Evolutionary conservation across 2,329 filamentous ascomycete genomes (phyloP).

Genomic region (Clonostachys sp.): DNA sequence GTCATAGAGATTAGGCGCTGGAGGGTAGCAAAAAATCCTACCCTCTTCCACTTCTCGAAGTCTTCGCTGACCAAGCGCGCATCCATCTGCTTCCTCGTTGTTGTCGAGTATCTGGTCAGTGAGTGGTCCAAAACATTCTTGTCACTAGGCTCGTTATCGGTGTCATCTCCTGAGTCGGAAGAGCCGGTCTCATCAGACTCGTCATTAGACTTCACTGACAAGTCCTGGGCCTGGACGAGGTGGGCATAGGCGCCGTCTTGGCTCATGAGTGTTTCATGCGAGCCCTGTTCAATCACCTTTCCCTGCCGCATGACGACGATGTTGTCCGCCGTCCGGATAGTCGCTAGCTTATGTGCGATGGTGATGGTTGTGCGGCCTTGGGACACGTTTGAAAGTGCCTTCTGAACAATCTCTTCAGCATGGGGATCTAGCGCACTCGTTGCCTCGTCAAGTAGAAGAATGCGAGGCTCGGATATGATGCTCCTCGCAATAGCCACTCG

Average conservation of each 20-base stretch:
- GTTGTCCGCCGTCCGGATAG: constrained; percentile 54
- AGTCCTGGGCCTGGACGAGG: constrained; percentile 78
- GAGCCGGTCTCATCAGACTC: not conserved
- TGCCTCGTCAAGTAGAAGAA: constrained; percentile 63
- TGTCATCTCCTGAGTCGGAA: no score
- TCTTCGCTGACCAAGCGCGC: no score
- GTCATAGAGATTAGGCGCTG: no score
- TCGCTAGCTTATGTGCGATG: constrained; percentile 55
- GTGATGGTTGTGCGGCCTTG: constrained; percentile 60
- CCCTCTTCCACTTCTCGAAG: no score
- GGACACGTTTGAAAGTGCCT: constrained; percentile 46
- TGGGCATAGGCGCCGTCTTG: constrained; percentile 70
- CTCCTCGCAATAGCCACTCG: constrained; percentile 53
- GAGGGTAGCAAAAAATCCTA: no score
- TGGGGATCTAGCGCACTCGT: constrained; percentile 44
- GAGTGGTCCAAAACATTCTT: no score
- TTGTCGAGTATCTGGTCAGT: no score
- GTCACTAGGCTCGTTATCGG: no score
- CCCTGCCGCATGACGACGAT: constrained; percentile 59
- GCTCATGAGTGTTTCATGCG: constrained; percentile 42
- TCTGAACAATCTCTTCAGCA: constrained; percentile 72
- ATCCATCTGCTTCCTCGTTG: no score
- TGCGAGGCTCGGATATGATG: constrained; percentile 32
- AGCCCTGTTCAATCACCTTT: constrained; percentile 53
- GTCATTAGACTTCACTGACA: constrained; percentile 6